phyloP scores from a whole-genome alignment of 345 rosid genomes.

The Theobroma cacao region DNA sequence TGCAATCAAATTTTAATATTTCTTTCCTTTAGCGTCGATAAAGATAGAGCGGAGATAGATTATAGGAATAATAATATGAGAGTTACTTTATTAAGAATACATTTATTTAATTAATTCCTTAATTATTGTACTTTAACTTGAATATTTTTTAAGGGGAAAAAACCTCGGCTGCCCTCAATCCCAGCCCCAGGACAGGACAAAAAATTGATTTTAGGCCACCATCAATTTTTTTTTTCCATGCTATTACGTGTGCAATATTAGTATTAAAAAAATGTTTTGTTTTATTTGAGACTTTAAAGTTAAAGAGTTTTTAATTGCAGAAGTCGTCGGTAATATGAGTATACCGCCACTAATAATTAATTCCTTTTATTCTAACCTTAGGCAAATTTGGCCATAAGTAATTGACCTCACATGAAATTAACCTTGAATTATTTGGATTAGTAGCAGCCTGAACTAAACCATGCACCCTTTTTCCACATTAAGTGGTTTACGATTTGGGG shows the following conservation, averaged over 20 bases:
- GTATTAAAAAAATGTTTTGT: not conserved
- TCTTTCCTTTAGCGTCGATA: no score
- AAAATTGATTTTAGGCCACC: not conserved
- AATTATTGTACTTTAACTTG: not conserved
- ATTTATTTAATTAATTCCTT: no score
- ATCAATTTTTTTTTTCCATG: not conserved
- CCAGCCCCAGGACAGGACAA: not conserved
- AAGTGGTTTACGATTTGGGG: no score
- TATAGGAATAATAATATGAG: no score
- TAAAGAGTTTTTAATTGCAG: not conserved
- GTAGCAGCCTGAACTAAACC: not conserved
- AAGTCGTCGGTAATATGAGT: not conserved
- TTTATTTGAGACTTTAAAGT: not conserved
- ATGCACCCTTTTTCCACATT: no score
- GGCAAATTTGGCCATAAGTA: not conserved
- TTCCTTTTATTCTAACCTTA: not conserved
- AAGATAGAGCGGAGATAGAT: no score
- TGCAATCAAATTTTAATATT: no score
- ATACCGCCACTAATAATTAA: not conserved
- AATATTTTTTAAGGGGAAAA: no score
- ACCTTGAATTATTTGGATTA: not conserved
- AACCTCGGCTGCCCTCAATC: no score
- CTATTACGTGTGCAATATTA: not conserved
- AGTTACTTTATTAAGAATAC: no score
- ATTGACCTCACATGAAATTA: not conserved